Evolutionary conservation across 495 filamentous ascomycete genomes (phyloP).

Genomic region (Penicillium riverlandense): DNA sequence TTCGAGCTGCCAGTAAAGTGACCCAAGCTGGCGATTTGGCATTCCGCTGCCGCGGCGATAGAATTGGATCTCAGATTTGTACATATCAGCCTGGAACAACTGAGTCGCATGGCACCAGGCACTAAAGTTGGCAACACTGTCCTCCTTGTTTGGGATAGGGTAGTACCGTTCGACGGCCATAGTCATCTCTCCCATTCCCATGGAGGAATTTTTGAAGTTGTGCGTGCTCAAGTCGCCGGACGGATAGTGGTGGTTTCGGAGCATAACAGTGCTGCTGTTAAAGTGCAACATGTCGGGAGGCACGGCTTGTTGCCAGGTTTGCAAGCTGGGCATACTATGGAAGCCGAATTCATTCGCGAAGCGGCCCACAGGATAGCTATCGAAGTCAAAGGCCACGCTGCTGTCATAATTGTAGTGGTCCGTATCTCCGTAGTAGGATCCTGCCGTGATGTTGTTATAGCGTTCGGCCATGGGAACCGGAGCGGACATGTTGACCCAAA

Average conservation of each 20-base stretch:
- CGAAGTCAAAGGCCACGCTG: constrained; percentile 46
- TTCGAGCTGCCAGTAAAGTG: constrained; percentile 64
- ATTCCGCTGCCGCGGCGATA: constrained; percentile 56
- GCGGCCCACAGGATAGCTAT: constrained; percentile 52
- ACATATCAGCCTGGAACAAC: constrained; percentile 62
- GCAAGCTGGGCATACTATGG: constrained; percentile 59
- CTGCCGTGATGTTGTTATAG: constrained; percentile 50
- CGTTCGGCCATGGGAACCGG: constrained; percentile 53
- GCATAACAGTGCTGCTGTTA: constrained; percentile 52
- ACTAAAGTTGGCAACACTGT: constrained; percentile 56
- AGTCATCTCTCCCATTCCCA: constrained; percentile 60
- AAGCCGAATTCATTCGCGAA: constrained; percentile 64
- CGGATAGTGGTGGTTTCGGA: constrained; percentile 62
- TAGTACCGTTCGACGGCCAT: constrained; percentile 53
- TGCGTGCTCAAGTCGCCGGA: constrained; percentile 33
- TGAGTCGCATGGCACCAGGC: constrained; percentile 64
- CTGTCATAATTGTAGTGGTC: constrained; percentile 65
- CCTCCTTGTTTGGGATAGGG: constrained; percentile 50
- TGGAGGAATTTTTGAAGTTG: constrained; percentile 28
- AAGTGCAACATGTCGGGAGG: constrained; percentile 45
- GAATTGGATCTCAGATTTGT: constrained; percentile 57
- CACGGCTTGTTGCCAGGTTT: constrained; percentile 53
- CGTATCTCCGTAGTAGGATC: constrained; percentile 58
- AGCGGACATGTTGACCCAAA: constrained; percentile 48
- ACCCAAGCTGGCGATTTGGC: constrained; percentile 54